Evolutionary conservation across 2,329 filamentous ascomycete species (phyloP).

Genomic region (Ophiostoma sp.): DNA sequence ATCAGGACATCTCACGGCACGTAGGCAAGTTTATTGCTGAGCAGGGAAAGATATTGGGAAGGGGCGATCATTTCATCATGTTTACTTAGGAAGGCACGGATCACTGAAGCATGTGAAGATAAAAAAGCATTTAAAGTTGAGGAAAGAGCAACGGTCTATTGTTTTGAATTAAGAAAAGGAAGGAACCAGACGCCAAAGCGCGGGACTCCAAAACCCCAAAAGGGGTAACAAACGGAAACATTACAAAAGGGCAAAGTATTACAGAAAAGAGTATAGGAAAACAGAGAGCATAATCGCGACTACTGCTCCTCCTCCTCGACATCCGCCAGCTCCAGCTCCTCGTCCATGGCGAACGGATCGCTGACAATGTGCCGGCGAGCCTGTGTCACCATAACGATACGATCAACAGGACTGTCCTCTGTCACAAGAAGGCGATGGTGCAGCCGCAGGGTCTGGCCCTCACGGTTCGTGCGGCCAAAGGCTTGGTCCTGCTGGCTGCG

Average conservation of each 20-base stretch:
- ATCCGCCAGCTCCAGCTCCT: conserved; percentile 23
- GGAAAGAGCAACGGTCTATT: conserved; percentile 6
- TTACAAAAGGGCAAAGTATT: background rate
- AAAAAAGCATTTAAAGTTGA: background rate
- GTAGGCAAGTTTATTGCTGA: background rate
- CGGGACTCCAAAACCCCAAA: background rate
- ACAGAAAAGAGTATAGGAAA: background rate
- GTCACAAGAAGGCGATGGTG: conserved; percentile 30
- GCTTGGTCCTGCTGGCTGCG: conserved; percentile 32
- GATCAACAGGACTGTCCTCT: conserved; percentile 32
- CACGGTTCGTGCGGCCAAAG: conserved; percentile 33
- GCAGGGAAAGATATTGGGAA: background rate
- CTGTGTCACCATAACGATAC: conserved; percentile 31
- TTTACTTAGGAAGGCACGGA: background rate
- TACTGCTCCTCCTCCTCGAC: conserved; percentile 11
- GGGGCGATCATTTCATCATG: background rate
- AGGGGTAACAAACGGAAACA: conserved; percentile 1
- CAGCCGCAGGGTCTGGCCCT: conserved; percentile 31
- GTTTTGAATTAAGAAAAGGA: background rate
- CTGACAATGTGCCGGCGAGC: conserved; percentile 30
- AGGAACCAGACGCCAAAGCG: background rate
- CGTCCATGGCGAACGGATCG: conserved; percentile 30
- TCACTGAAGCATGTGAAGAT: background rate
- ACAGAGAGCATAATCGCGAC: background rate
- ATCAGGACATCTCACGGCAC: background rate